Base-by-base conservation (phyloP, 257 asterid species). In the Ophiorrhiza pumila region DNA sequence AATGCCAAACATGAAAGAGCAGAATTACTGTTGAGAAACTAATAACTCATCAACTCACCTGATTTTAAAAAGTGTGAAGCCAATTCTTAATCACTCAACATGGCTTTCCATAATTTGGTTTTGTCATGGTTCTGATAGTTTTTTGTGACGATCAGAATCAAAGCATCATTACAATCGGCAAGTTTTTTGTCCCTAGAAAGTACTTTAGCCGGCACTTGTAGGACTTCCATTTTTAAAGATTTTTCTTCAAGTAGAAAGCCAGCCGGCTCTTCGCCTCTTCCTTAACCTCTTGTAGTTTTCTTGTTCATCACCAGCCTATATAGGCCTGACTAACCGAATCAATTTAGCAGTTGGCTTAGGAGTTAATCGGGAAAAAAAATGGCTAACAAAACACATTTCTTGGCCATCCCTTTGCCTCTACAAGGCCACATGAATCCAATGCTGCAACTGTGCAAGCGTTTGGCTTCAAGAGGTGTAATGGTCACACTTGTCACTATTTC, bases 341-440 rank as follows among this genome's bases (percentile, higher is more conserved):
- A n/a, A n/a, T n/a, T n/a, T n/a, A n/a, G n/a, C n/a, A n/a, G n/a
- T n/a, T n/a, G n/a, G n/a, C n/a, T n/a, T n/a, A n/a, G n/a, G n/a
- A n/a, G n/a, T n/a, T n/a, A n/a, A n/a, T n/a, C n/a, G n/a, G n/a
- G n/a, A n/a, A n/a, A n/a, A n/a, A n/a, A n/a, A n/a, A n/a, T n/a
- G n/a, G 11, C 1, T 59, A 32, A 0, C 22, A 66, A 57, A 56
- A 14, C 8, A 60, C 79, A 82, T 71, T 67, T 83, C 53, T 61
- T 84, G 8, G 82, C 86, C 23, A 39, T 89, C 49, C 89, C 91
- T 53, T 77, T 20, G 8, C 92, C 90, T 0, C 68, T 65, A 35
- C 90, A 85, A 71, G 91, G 95, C 71, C 95, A 88, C 81, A 68
- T 82, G 9, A 88, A 85, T 17, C 95, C 90, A 0, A 50, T 83